Conservation (phyloP, 345 rosid genomes). For the Luvunga scandens region DNA sequence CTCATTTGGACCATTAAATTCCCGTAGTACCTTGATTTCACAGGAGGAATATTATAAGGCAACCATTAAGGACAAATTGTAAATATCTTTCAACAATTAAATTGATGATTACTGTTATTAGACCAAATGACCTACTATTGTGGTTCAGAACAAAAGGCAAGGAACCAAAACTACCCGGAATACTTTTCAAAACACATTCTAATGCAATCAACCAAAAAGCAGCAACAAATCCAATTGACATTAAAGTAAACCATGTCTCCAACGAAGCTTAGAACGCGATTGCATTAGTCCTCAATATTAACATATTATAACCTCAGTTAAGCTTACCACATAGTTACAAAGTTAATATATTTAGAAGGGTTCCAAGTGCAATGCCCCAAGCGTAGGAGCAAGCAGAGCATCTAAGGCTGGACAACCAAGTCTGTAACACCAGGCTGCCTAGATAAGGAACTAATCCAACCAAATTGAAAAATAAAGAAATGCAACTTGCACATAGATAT, state of each 20-base stretch:
- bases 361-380: no score
- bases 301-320: not conserved
- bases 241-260: not conserved
- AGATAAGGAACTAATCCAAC: not conserved
- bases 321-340: not conserved
- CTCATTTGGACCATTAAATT: no score
- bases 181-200: not conserved
- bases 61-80: not conserved
- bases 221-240: not conserved
- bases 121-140: not conserved
- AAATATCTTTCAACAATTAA: not conserved
- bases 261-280: not conserved
- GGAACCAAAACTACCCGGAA: not conserved
- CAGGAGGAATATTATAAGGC: not conserved
- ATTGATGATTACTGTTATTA: not conserved
- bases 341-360: not conserved
- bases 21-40: not conserved
- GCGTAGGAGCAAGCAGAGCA: no score
- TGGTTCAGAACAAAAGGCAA: not conserved
- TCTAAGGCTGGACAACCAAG: no score
- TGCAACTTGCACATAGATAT: not conserved
- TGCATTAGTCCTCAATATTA: not conserved
- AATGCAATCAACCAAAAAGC: not conserved
- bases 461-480: not conserved
- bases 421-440: no score